phyloP scores from a whole-genome alignment of 139 green algal species.

The Mychonastes homosphaera region DNA sequence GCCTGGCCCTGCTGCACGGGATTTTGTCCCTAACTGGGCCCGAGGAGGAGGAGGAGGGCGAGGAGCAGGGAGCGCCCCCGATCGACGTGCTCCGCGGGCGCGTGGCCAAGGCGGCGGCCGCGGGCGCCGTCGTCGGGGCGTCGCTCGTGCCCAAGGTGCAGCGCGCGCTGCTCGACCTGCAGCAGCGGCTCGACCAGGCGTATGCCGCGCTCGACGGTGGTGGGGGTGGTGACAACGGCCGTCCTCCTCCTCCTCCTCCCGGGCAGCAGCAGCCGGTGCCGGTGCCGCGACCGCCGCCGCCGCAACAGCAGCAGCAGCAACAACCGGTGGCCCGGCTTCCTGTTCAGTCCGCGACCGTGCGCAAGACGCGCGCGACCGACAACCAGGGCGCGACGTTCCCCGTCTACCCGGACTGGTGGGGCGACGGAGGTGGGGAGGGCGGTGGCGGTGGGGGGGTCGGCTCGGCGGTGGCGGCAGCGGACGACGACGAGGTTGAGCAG shows the following conservation, averaged over 20 bases:
- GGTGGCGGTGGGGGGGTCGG: too few relatives aligned
- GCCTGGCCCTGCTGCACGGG: slow-evolving; percentile 9
- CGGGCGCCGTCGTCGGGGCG: too few relatives aligned
- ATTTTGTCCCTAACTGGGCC: not conserved
- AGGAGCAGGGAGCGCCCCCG: not conserved
- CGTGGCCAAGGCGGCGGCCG: too few relatives aligned
- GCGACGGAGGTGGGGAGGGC: too few relatives aligned
- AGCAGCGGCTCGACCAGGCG: slow-evolving; percentile 3
- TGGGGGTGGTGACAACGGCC: too few relatives aligned
- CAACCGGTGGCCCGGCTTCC: not conserved
- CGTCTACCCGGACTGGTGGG: slow-evolving; percentile 23
- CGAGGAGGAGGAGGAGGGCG: slow-evolving; percentile 1
- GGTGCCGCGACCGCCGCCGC: not conserved
- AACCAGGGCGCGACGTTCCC: slow-evolving; percentile 20
- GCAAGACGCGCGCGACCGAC: slow-evolving; percentile 1
- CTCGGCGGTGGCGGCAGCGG: too few relatives aligned
- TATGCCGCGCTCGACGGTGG: slow-evolving; percentile 6
- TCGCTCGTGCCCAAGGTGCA: slow-evolving; percentile 11
- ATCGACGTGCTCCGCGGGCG: slow-evolving; percentile 7
- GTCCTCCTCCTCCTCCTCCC: too few relatives aligned
- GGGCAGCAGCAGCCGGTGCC: not conserved
- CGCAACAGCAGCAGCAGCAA: slow-evolving; percentile 1
- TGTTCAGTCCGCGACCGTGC: not conserved
- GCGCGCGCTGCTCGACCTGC: slow-evolving; percentile 9
- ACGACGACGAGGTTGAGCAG: too few relatives aligned